These are phyloP conservation scores for Tremellales sp. DNA, from an alignment of 1,284 basidiomycete genomes.

Conservation along the genomic window DNA sequence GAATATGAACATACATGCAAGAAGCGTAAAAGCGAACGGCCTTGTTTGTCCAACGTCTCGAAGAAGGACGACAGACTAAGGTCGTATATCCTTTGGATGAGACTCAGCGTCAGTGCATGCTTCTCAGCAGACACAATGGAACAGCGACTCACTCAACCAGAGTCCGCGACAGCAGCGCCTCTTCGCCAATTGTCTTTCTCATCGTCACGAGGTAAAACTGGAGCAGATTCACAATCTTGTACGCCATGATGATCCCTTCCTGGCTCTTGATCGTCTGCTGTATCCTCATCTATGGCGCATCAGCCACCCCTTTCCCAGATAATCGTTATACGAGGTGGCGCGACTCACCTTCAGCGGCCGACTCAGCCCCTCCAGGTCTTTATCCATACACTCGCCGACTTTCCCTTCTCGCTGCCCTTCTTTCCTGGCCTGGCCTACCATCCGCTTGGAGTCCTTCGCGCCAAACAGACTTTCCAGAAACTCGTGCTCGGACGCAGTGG, in stretches of 20 bases:
- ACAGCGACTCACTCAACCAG: slow-evolving; percentile 71
- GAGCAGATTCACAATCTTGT: slow-evolving; percentile 87
- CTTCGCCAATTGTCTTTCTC: slow-evolving; percentile 79
- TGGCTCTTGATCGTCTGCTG: slow-evolving; percentile 89
- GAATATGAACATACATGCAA: slow-evolving; percentile 57
- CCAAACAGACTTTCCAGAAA: slow-evolving; percentile 82
- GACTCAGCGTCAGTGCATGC: slow-evolving; percentile 5
- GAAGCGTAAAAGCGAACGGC: slow-evolving; percentile 66
- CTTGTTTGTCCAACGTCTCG: slow-evolving; percentile 76
- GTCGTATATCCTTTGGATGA: slow-evolving; percentile 63
- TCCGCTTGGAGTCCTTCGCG: slow-evolving; percentile 65
- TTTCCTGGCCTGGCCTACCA: slow-evolving; percentile 53
- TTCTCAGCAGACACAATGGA: background rate
- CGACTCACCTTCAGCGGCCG: slow-evolving; percentile 71
- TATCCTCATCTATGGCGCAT: slow-evolving; percentile 62
- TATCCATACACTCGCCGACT: slow-evolving; percentile 78
- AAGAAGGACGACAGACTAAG: slow-evolving; percentile 78
- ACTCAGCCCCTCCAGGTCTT: slow-evolving; percentile 76
- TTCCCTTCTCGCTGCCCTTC: slow-evolving; percentile 68
- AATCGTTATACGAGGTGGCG: background rate
- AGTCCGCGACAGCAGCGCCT: slow-evolving; percentile 70
- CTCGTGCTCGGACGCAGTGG: slow-evolving; percentile 89
- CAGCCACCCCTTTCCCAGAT: background rate
- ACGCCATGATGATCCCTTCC: slow-evolving; percentile 85
- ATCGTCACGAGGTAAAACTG: slow-evolving; percentile 93